Evolutionary conservation across 352 stramenopile genomes (phyloP).

Genomic region (Pythium coloratum): DNA sequence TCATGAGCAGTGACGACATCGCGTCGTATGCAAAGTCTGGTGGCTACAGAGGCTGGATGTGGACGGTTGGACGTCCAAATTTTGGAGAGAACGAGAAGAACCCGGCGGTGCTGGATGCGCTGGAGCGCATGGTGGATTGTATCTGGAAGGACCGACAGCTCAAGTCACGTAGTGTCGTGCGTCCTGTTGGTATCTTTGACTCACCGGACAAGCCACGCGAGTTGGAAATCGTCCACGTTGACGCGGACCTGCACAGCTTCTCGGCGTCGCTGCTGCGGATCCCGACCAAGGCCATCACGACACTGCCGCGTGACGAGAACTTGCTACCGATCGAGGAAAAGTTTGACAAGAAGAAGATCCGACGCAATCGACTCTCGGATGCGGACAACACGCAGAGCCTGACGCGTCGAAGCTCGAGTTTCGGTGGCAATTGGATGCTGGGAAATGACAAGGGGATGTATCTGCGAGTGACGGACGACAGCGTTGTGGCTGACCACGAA

Average conservation of each 20-base stretch:
- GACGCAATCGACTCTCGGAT: slow-evolving; percentile 8
- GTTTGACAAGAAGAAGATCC: slow-evolving; percentile 13
- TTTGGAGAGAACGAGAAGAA: slow-evolving; percentile 86
- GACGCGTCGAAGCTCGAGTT: slow-evolving; percentile 26
- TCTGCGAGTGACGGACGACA: slow-evolving; percentile 67
- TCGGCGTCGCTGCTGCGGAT: slow-evolving; percentile 68
- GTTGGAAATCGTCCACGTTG: slow-evolving; percentile 57
- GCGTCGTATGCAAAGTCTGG: slow-evolving; percentile 67
- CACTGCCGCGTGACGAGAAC: slow-evolving; percentile 64
- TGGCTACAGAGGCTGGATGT: slow-evolving; percentile 83
- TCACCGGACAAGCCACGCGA: slow-evolving; percentile 30
- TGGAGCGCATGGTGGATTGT: slow-evolving; percentile 71
- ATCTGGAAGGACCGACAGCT: slow-evolving; percentile 25
- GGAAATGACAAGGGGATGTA: slow-evolving; percentile 79
- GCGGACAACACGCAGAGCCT: slow-evolving; percentile 12
- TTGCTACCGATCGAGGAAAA: slow-evolving; percentile 45
- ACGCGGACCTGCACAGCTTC: slow-evolving; percentile 62
- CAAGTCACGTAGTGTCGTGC: not conserved
- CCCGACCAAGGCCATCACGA: slow-evolving; percentile 77
- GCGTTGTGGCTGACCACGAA: slow-evolving; percentile 58
- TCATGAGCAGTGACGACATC: slow-evolving; percentile 88
- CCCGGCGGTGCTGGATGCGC: slow-evolving; percentile 64
- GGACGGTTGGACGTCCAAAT: slow-evolving; percentile 71
- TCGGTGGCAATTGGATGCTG: slow-evolving; percentile 79
- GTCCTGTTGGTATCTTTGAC: slow-evolving; percentile 48